Conservation (phyloP, 176 grass and related monocot species). For the Luzula sylvatica region DNA sequence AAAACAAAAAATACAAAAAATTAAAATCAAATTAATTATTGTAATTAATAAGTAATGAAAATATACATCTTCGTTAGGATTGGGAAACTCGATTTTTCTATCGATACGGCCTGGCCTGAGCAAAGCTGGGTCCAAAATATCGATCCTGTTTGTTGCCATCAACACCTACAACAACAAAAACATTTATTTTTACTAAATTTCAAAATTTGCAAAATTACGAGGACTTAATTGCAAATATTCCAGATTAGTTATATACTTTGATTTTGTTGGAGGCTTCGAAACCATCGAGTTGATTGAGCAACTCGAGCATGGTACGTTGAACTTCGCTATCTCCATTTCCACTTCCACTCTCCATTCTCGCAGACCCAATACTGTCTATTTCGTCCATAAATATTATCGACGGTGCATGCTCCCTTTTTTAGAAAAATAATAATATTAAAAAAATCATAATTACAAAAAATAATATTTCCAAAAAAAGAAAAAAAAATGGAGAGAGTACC, state of each 20-base stretch:
- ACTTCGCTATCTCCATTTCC: conserved; percentile 97
- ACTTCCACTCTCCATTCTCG: conserved; percentile 91
- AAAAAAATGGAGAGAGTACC: conserved; percentile 29
- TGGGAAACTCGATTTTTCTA: conserved; percentile 99
- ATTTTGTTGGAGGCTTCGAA: conserved; percentile 99
- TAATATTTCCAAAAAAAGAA: neutral
- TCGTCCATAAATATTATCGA: conserved; percentile 99
- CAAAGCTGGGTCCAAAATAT: conserved; percentile 97
- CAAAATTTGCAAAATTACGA: no score
- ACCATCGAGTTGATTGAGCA: conserved; percentile 99
- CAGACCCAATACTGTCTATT: conserved; percentile 93
- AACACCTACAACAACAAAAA: no score
- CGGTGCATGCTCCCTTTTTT: conserved; percentile 83
- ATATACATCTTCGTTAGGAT: conserved; percentile 89
- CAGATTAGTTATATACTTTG: conserved; percentile 34
- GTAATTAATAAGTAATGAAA: neutral
- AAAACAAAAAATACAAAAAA: conserved; percentile 16
- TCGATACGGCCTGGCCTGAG: conserved; percentile 95
- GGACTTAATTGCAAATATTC: no score
- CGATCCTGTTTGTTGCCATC: conserved; percentile 98
- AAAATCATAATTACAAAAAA: neutral
- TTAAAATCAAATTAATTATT: conserved; percentile 10
- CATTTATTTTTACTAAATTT: no score
- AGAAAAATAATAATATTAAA: conserved; percentile 16
- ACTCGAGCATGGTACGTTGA: conserved; percentile 98